Conservation (phyloP, 768 basidiomycete species). For the Brasilioporus rufonigricans region DNA sequence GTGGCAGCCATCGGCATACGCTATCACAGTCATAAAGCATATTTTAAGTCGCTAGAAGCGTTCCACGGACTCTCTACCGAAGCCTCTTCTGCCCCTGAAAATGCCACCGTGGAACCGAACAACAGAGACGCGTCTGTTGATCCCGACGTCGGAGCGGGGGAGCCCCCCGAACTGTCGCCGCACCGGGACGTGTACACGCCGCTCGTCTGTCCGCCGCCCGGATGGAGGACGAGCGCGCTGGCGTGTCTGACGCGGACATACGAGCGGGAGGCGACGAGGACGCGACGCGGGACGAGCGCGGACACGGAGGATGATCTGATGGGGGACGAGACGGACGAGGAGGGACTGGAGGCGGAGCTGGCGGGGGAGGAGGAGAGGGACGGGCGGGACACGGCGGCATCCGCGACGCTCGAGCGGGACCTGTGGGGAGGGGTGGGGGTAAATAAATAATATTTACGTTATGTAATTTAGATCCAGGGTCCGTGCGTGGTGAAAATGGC, state of each 20-base stretch:
- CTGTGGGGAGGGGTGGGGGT: conserved; percentile 35
- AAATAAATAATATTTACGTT: conserved; percentile 10
- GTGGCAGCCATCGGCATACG: conserved; percentile 45
- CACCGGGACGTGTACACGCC: conserved; percentile 38
- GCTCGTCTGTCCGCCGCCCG: conserved; percentile 32
- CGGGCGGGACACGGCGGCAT: conserved; percentile 31
- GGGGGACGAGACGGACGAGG: conserved; percentile 36
- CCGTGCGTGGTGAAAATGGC: conserved; percentile 34
- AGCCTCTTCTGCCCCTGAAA: background rate
- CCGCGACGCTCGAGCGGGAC: conserved; percentile 36
- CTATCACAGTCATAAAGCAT: conserved; percentile 36
- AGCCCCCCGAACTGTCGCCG: conserved; percentile 8
- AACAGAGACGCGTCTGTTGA: background rate
- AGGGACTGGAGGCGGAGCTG: conserved; percentile 38
- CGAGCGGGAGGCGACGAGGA: conserved; percentile 17
- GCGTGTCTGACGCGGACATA: conserved; percentile 24
- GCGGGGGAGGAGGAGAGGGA: conserved; percentile 44
- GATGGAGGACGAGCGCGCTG: conserved; percentile 10
- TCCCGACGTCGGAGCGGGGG: conserved; percentile 1
- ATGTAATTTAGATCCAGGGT: conserved; percentile 15
- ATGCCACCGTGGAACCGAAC: conserved; percentile 14
- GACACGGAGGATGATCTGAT: conserved; percentile 28
- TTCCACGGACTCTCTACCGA: conserved; percentile 3
- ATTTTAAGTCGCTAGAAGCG: conserved; percentile 38
- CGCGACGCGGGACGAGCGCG: conserved; percentile 16